Conservation (phyloP, 2,329 filamentous ascomycete species). For the Sphaceloma murrayae region DNA sequence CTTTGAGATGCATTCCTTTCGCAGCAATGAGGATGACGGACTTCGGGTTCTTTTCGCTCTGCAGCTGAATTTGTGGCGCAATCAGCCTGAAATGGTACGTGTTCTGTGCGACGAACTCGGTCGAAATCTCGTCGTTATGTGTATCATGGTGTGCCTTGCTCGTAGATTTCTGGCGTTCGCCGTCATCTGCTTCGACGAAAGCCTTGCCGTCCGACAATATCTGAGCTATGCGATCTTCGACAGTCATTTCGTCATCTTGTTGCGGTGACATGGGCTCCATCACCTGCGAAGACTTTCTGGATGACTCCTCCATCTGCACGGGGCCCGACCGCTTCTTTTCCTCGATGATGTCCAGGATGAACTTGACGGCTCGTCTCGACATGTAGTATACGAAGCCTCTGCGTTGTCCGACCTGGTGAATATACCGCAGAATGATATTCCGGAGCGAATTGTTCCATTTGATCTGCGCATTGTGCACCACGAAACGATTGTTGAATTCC, state of each 20-base stretch:
- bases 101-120: constrained; percentile 83
- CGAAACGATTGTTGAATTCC: constrained; percentile 96
- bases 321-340: constrained; percentile 71
- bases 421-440: constrained; percentile 94
- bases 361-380: constrained; percentile 89
- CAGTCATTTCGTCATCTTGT: constrained; percentile 53
- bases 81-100: constrained; percentile 92
- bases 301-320: neutral
- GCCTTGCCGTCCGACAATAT: constrained; percentile 75
- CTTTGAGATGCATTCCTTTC: constrained; percentile 96
- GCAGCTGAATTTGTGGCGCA: constrained; percentile 92
- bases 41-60: constrained; percentile 96
- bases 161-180: constrained; percentile 25
- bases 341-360: constrained; percentile 94
- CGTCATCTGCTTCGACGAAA: constrained; percentile 65
- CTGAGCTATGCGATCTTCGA: constrained; percentile 78
- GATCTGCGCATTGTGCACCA: constrained; percentile 92
- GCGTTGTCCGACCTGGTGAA: constrained; percentile 91
- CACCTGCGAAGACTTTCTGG: constrained; percentile 11
- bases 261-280: constrained; percentile 30
- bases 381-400: constrained; percentile 97
- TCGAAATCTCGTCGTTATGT: constrained; percentile 65
- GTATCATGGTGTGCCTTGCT: constrained; percentile 30
- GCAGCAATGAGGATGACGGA: constrained; percentile 94
- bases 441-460: constrained; percentile 97